These are phyloP conservation scores for Coleophoma cylindrospora DNA, from an alignment of 2,329 filamentous ascomycete species.

Conservation along the genomic window DNA sequence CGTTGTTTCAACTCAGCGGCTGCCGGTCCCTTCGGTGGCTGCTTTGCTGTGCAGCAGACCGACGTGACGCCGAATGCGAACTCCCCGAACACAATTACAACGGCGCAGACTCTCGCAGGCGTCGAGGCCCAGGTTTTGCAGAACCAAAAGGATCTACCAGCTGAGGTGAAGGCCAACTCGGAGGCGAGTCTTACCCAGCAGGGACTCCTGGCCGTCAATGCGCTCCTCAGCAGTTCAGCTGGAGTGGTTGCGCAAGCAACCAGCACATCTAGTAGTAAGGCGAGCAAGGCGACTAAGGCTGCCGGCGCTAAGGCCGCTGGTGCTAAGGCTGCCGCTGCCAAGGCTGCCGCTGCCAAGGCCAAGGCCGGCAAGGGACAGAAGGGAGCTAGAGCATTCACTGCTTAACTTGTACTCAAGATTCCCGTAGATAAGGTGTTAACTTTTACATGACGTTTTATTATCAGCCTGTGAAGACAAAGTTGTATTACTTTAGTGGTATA, in stretches of 20 bases:
- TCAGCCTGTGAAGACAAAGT: too few relatives aligned
- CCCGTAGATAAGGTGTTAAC: too few relatives aligned
- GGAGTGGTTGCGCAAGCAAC: background rate
- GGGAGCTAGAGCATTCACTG: background rate
- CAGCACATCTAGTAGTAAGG: background rate
- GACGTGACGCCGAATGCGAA: slow-evolving; percentile 8
- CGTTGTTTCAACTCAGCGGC: slow-evolving; percentile 16
- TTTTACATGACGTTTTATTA: too few relatives aligned
- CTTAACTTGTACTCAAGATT: background rate
- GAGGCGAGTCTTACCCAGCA: slow-evolving; percentile 16
- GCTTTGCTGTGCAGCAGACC: slow-evolving; percentile 22
- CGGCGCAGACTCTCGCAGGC: slow-evolving; percentile 26
- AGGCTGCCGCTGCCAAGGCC: background rate
- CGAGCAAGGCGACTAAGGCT: background rate
- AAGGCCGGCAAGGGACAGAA: background rate
- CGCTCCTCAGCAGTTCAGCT: slow-evolving; percentile 12
- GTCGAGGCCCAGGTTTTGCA: slow-evolving; percentile 28
- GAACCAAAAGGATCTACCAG: slow-evolving; percentile 28
- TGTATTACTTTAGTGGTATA: too few relatives aligned
- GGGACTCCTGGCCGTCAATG: slow-evolving; percentile 21
- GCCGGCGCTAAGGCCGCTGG: background rate
- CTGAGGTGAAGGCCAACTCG: slow-evolving; percentile 28
- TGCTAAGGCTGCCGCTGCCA: background rate
- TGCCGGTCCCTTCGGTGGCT: slow-evolving; percentile 21
- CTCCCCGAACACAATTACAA: slow-evolving; percentile 14